These are phyloP conservation scores for Ustilago nuda DNA, from an alignment of 1,284 basidiomycete species.

Conservation along the genomic window DNA sequence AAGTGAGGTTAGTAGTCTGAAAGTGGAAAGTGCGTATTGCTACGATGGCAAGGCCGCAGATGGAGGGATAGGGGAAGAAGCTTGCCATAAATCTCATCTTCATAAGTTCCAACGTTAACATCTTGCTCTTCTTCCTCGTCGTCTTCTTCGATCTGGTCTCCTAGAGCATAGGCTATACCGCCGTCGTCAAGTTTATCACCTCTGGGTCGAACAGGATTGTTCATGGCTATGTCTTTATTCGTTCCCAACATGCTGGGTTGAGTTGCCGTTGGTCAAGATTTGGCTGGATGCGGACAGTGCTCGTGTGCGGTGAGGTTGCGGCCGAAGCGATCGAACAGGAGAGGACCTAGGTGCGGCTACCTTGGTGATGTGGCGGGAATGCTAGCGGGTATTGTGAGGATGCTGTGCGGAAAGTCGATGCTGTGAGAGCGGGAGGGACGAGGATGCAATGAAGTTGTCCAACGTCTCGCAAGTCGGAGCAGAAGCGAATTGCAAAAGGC, in stretches of 20 bases:
- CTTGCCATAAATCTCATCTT: conserved; percentile 54
- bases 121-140: conserved; percentile 58
- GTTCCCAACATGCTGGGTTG: neutral
- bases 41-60: too few species aligned
- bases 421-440: too few species aligned
- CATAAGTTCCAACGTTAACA: conserved; percentile 35
- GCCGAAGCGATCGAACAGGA: too few species aligned
- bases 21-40: neutral
- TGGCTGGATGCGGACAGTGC: neutral
- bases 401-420: too few species aligned
- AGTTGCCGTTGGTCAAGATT: neutral
- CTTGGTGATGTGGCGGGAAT: too few species aligned
- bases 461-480: too few species aligned
- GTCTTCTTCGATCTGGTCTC: conserved; percentile 50
- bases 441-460: too few species aligned
- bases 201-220: conserved; percentile 15
- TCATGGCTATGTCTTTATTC: conserved; percentile 6
- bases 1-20: neutral
- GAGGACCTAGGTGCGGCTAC: too few species aligned
- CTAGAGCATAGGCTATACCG: conserved; percentile 29
- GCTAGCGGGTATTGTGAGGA: too few species aligned
- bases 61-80: neutral
- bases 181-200: conserved; percentile 28
- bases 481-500: neutral
- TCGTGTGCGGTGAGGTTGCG: neutral